Evolutionary conservation across 1,284 basidiomycete genomes (phyloP).

Genomic region (Pyrrhoderma noxium): DNA sequence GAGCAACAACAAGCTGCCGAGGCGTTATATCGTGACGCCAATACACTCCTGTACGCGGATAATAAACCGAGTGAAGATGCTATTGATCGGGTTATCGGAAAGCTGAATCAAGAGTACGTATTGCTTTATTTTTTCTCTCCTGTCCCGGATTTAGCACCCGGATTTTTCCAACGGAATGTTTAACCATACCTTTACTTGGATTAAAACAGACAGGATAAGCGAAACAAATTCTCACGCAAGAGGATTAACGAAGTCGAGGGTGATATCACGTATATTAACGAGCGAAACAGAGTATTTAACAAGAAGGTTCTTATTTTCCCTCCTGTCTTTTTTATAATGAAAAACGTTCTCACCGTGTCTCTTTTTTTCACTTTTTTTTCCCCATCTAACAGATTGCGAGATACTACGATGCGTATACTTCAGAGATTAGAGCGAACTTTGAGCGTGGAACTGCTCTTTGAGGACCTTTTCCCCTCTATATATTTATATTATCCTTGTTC

Average conservation of each 20-base stretch:
- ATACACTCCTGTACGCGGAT: conserved; percentile 87
- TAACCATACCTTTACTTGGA: not conserved
- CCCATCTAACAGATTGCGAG: conserved; percentile 64
- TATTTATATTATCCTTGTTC: too few species aligned
- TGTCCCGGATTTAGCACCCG: conserved; percentile 3
- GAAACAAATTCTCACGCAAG: conserved; percentile 81
- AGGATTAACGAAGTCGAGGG: conserved; percentile 86
- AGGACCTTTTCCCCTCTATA: too few species aligned
- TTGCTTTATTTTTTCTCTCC: conserved; percentile 1
- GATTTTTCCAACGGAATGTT: conserved; percentile 6
- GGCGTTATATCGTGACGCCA: conserved; percentile 83
- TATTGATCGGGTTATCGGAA: conserved; percentile 85
- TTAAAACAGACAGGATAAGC: conserved; percentile 67
- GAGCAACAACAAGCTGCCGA: conserved; percentile 68
- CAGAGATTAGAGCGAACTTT: conserved; percentile 92
- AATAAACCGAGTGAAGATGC: conserved; percentile 92
- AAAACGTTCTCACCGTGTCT: not conserved
- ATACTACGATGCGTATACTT: conserved; percentile 96
- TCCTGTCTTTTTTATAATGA: not conserved
- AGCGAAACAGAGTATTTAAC: conserved; percentile 97
- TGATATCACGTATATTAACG: conserved; percentile 99
- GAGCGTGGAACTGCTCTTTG: conserved; percentile 89
- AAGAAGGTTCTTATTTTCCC: conserved; percentile 66
- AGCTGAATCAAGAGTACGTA: conserved; percentile 90
- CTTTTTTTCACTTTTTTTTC: not conserved